phyloP scores from a whole-genome alignment of 352 stramenopile species.

The Phytophthora citricola region DNA sequence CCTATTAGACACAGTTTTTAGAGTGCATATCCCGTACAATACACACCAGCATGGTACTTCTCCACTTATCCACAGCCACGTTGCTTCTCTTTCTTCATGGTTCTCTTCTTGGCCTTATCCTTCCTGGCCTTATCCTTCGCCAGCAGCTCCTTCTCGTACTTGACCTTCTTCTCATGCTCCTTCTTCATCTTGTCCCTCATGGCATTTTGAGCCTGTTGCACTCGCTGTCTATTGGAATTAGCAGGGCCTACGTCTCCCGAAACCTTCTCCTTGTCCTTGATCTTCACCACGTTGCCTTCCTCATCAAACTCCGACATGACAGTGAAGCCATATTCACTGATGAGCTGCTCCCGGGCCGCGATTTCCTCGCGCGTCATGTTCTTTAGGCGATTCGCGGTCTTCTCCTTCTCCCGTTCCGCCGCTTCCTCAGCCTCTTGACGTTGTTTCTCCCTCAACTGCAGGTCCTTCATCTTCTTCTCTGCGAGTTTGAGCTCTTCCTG shows the following conservation, averaged over 20 bases:
- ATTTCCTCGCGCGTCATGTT: slow-evolving; percentile 86
- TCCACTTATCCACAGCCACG: slow-evolving; percentile 42
- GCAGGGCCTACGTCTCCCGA: slow-evolving; percentile 35
- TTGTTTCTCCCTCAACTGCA: slow-evolving; percentile 66
- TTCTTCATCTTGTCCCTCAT: slow-evolving; percentile 80
- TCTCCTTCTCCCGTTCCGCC: slow-evolving; percentile 62
- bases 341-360: slow-evolving; percentile 73
- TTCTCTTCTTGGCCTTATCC: slow-evolving; percentile 77
- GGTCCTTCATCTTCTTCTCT: slow-evolving; percentile 59
- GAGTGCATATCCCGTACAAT: slow-evolving; percentile 23
- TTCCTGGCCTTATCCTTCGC: slow-evolving; percentile 75
- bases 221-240: slow-evolving; percentile 66
- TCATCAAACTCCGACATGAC: slow-evolving; percentile 86
- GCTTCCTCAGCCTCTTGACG: slow-evolving; percentile 65
- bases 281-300: slow-evolving; percentile 84
- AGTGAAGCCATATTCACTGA: slow-evolving; percentile 82
- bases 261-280: slow-evolving; percentile 68
- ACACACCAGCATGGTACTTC: slow-evolving; percentile 1
- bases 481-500: slow-evolving; percentile 47
- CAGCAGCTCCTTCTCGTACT: slow-evolving; percentile 73
- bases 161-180: slow-evolving; percentile 75
- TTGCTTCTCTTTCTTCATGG: slow-evolving; percentile 78
- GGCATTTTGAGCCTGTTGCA: slow-evolving; percentile 55
- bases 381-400: slow-evolving; percentile 58
- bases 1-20: slow-evolving; percentile 20